These are phyloP conservation scores for Taphrina sp. DNA, from an alignment of 1,139 yeast genomes.

Conservation along the genomic window DNA sequence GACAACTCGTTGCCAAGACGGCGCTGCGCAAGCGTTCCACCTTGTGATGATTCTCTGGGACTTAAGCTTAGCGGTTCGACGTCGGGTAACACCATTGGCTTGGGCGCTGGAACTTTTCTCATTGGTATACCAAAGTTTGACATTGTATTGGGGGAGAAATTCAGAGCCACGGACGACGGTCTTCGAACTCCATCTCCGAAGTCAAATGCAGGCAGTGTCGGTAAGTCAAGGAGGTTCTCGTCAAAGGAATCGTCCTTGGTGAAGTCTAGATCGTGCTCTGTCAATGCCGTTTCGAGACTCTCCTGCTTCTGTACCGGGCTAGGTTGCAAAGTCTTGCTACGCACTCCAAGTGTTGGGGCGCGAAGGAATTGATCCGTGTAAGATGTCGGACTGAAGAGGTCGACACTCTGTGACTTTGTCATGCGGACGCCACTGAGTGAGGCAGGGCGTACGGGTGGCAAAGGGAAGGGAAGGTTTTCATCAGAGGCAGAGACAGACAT, in stretches of 20 bases:
- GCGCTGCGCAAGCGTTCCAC: conserved; percentile 15
- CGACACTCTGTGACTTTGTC: conserved; percentile 17
- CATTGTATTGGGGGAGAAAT: conserved; percentile 25
- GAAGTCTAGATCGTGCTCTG: background rate
- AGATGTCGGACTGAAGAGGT: conserved; percentile 22
- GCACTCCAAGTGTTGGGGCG: background rate
- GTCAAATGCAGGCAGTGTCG: conserved; percentile 23
- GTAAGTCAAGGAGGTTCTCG: conserved; percentile 15
- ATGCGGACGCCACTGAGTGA: background rate
- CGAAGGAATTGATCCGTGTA: conserved; percentile 23
- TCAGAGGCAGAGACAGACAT: background rate
- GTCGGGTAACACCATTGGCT: conserved; percentile 23
- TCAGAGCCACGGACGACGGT: conserved; percentile 23
- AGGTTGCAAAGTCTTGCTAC: conserved; percentile 10
- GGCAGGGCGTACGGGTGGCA: conserved; percentile 11
- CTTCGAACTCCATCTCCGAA: conserved; percentile 27
- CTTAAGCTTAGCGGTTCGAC: conserved; percentile 14
- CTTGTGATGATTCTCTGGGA: background rate
- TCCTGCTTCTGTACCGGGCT: background rate
- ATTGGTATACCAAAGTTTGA: conserved; percentile 24
- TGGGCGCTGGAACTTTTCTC: conserved; percentile 18
- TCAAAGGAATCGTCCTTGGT: conserved; percentile 16
- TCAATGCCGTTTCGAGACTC: background rate
- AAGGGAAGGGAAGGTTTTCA: conserved; percentile 9
- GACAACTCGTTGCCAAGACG: conserved; percentile 26